These are phyloP conservation scores for Aspergillus hiratsukae DNA, from an alignment of 2,329 filamentous ascomycete genomes.

Conservation along the genomic window DNA sequence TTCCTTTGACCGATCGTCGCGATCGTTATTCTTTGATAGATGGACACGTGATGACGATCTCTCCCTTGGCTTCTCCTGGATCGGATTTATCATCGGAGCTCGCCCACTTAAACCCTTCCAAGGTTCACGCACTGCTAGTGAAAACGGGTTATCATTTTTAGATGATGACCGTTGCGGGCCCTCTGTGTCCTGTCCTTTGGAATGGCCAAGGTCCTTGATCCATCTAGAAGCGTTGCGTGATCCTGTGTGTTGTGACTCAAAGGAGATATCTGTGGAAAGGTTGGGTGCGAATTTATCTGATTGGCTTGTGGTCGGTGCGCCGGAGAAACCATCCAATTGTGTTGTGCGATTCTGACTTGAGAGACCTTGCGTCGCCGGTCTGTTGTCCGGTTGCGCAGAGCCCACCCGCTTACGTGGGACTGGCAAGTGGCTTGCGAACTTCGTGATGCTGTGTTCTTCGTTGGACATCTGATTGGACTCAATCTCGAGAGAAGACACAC, in stretches of 20 bases:
- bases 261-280: conserved; percentile 44
- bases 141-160: conserved; percentile 30
- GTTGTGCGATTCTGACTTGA: conserved; percentile 16
- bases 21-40: conserved; percentile 16
- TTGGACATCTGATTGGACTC: conserved; percentile 11
- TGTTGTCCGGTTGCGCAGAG: conserved; percentile 6
- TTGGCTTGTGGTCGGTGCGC: conserved; percentile 57
- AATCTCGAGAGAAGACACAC: conserved; percentile 41
- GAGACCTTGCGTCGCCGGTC: conserved; percentile 12
- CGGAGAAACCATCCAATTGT: conserved; percentile 63
- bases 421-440: conserved; percentile 26
- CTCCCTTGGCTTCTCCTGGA: conserved; percentile 56
- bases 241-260: conserved; percentile 20
- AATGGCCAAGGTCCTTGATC: conserved; percentile 35
- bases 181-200: conserved; percentile 32
- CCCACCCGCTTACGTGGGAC: conserved; percentile 19
- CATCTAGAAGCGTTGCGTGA: conserved; percentile 26
- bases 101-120: conserved; percentile 74
- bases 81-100: conserved; percentile 58
- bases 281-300: conserved; percentile 55
- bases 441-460: conserved; percentile 17
- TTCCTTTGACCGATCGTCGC: conserved; percentile 14
- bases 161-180: conserved; percentile 32
- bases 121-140: conserved; percentile 47
- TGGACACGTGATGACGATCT: conserved; percentile 52